Base-by-base conservation (phyloP, 805 yeast species). In the Saccharomycopsis malanga region DNA sequence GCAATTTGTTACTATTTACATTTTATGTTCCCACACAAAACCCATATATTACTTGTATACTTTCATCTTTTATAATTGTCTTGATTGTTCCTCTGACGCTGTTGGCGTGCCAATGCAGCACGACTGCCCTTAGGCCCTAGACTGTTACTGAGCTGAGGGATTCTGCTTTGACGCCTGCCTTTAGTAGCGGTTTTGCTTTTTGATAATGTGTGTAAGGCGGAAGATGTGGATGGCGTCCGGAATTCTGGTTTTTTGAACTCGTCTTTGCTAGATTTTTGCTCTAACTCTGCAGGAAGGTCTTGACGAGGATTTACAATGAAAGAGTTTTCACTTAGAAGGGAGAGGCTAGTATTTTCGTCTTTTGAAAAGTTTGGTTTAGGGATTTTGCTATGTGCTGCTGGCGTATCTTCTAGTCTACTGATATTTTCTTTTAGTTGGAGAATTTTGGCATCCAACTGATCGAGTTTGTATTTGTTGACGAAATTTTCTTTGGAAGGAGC, bases 401-500 rank as follows among this genome's bases (percentile, higher is more conserved):
- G 20, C 35, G 34, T 18, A 22, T 34, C 22, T 22, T 34, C 42
- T 21, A 50, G 34, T 25, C n/a, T 23, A 3, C 24, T 18, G 20
- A 52, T 46, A 34, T 52, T 52, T 15, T 49, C 35, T 24, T 24
- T 44, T 2, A 52, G 12, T 15, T 46, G 48, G 2, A 9, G 9
- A 10, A 49, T 52, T 25, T 48, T 49, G 18, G 20, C 15, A 27
- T 44, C 43, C n/a, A 51, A 18, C 15, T 45, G 45, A 25, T 48
- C 51, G 20, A 38, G 25, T 14, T 52, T 49, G 10, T 29, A 24
- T 25, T 46, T 50, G 24, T 50, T 47, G 18, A 27, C 40, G 30
- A 55, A 42, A 53, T 50, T 52, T 34, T 52, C 51, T 5, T 22
- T 35, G 7, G 34, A 24, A 5, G 55, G 55, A 7, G 53, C 48